Base-by-base conservation (phyloP, 441 rosid genomes). In the Pelargonium citronellum region DNA sequence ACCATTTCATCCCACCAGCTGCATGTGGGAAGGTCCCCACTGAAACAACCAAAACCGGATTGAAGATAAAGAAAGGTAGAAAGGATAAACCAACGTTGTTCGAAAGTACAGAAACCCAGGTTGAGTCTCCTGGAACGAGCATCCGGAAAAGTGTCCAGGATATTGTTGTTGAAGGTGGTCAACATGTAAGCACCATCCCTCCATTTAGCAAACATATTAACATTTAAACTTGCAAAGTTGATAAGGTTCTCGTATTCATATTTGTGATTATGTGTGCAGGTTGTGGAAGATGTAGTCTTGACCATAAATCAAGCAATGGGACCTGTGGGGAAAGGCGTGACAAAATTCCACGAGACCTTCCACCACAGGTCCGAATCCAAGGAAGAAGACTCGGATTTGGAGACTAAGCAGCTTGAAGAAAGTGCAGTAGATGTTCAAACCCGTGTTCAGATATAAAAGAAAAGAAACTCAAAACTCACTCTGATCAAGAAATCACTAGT, bases 241-340 rank as follows among this genome's bases (percentile, higher is more conserved):
- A 3, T 1, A 6, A 60, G 30, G 63, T 1, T 19, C 30, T 19
- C 13, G 8, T 58, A 22, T 60, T 60, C 11, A 11, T 60, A 11
- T 49, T 51, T 27, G 49, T 27, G 46, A 67, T 37, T 37, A 37
- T 37, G 8, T 4, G 3, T 37, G 41, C 83, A 90, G 96, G 91
- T 89, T 3, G 87, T 87, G 30, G 83, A 89, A 57, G 99, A 87
- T 78, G 95, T 95, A 11, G 91, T 87, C 39, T 79, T 90, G 79
- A 89, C 96, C 1, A 86, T 90, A 78, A 95, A 91, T 79, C 96
- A 87, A 81, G 96, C 97, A 13, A 89, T 92, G 34, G 87, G 89
- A 69, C 97, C 97, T 1, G 87, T 87, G 22, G 92, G 88, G 81
- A 90, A 89, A 69, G 97, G 97, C 7, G 89, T 87, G 22, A 87